phyloP scores from a whole-genome alignment of 2,329 filamentous ascomycete genomes.

The Monosporascus sp. region DNA sequence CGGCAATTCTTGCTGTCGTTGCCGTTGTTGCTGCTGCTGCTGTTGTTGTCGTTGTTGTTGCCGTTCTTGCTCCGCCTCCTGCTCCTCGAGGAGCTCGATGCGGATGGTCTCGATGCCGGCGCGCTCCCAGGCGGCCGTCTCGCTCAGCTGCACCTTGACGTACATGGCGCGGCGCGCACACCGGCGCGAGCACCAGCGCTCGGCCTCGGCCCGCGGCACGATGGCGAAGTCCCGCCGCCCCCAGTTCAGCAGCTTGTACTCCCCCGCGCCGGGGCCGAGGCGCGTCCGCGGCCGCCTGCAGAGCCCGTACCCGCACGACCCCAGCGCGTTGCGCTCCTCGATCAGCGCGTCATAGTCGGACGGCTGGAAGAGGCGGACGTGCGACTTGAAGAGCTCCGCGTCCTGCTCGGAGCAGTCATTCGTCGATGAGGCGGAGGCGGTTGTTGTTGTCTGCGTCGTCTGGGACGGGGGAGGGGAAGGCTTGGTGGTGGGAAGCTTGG shows the following conservation, averaged over 20 bases:
- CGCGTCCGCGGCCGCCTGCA: conserved; percentile 62
- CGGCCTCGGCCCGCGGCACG: conserved; percentile 64
- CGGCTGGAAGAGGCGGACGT: conserved; percentile 72
- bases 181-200: conserved; percentile 79
- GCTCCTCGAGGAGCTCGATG: conserved; percentile 65
- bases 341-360: conserved; percentile 86
- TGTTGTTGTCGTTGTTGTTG: conserved; percentile 1
- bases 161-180: conserved; percentile 80
- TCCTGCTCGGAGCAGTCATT: conserved; percentile 50
- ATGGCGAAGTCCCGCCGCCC: conserved; percentile 57
- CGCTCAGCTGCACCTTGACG: conserved; percentile 80
- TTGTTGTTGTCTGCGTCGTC: conserved; percentile 2
- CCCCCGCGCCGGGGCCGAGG: conserved; percentile 47
- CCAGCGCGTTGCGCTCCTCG: conserved; percentile 80
- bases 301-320: conserved; percentile 76
- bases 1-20: conserved; percentile 10
- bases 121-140: conserved; percentile 81
- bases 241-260: conserved; percentile 60
- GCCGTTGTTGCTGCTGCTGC: conserved; percentile 4
- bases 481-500: conserved; percentile 47
- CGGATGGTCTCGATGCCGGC: conserved; percentile 50
- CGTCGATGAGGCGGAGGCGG: conserved; percentile 5
- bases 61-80: conserved; percentile 31
- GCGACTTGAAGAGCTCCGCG: conserved; percentile 56
- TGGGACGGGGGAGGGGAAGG: conserved; percentile 12